phyloP scores from a whole-genome alignment of 139 green algal species.

The Coelastrella sp. region DNA sequence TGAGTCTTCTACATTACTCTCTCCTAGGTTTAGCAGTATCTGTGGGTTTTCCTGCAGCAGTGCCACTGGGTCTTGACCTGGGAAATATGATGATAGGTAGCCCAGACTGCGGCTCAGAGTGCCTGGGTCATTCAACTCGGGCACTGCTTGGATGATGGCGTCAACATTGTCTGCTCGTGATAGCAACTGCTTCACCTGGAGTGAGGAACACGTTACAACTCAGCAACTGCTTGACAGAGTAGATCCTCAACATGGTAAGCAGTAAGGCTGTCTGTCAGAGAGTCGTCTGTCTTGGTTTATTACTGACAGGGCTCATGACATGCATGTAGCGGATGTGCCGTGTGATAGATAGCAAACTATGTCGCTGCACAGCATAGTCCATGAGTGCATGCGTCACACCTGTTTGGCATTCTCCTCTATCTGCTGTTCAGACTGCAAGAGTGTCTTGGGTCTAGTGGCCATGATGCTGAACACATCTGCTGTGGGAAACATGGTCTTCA shows the following conservation, averaged over 20 bases:
- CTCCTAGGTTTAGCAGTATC: constrained; percentile 44
- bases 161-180: constrained; percentile 23
- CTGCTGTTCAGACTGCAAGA: constrained; percentile 40
- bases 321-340: too few relatives aligned
- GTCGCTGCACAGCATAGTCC: too few relatives aligned
- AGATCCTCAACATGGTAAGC: not conserved
- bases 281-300: too few relatives aligned
- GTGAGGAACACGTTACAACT: not conserved
- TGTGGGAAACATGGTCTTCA: constrained; percentile 38
- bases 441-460: constrained; percentile 35
- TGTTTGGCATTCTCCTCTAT: constrained; percentile 16
- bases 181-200: constrained; percentile 32
- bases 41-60: constrained; percentile 49
- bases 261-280: too few relatives aligned
- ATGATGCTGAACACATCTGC: constrained; percentile 43
- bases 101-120: constrained; percentile 24
- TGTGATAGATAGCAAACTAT: too few relatives aligned
- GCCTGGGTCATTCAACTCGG: constrained; percentile 39
- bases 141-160: constrained; percentile 46
- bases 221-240: not conserved
- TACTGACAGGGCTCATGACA: too few relatives aligned
- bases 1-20: constrained; percentile 45
- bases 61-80: constrained; percentile 32
- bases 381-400: not conserved
- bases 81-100: constrained; percentile 21